These are phyloP conservation scores for Yarrowia osloensis DNA, from an alignment of 805 yeast species.

Conservation along the genomic window DNA sequence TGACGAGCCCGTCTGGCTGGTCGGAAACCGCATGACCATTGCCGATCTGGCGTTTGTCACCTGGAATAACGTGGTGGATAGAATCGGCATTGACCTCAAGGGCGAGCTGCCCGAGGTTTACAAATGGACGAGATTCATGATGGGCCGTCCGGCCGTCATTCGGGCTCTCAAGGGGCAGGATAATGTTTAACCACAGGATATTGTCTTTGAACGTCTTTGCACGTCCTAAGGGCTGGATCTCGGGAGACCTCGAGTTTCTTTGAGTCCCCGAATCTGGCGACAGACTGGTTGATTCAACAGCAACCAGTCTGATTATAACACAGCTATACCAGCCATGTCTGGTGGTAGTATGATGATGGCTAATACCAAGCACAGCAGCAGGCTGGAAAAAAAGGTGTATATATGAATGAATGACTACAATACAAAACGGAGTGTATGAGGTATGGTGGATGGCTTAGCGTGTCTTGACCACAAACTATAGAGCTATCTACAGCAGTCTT, in stretches of 20 bases:
- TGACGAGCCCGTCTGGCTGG: constrained; percentile 94
- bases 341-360: neutral
- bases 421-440: too few relatives aligned
- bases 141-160: constrained; percentile 90
- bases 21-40: constrained; percentile 75
- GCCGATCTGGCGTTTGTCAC: constrained; percentile 94
- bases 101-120: constrained; percentile 86
- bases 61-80: constrained; percentile 94
- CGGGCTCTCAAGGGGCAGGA: constrained; percentile 58
- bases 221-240: too few relatives aligned
- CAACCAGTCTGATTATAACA: neutral
- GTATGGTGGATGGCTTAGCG: too few relatives aligned
- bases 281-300: neutral
- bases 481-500: too few relatives aligned
- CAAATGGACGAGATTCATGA: constrained; percentile 94
- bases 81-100: constrained; percentile 85
- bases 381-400: constrained; percentile 17
- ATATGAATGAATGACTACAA: constrained; percentile 22
- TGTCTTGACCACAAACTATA: too few relatives aligned
- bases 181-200: neutral
- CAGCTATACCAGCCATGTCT: constrained; percentile 2
- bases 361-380: neutral
- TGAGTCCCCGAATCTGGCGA: too few relatives aligned
- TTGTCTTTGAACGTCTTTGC: neutral
- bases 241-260: too few relatives aligned